phyloP scores from a whole-genome alignment of 2,329 filamentous ascomycete genomes.

The Cladobotryum mycophilum region DNA sequence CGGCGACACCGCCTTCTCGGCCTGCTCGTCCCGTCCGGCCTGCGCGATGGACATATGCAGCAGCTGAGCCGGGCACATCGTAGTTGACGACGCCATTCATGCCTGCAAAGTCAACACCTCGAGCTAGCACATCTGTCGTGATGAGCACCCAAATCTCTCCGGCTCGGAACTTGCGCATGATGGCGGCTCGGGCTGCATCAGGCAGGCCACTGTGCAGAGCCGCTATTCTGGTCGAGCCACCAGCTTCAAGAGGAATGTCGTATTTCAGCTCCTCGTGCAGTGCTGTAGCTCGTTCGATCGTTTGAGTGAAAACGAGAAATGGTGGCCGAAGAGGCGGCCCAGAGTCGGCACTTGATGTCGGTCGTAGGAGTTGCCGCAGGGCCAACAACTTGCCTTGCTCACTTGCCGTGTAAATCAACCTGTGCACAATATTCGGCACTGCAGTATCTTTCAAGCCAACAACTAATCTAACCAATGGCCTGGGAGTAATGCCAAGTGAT shows the following conservation, averaged over 20 bases:
- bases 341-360: constrained; percentile 50
- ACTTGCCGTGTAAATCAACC: constrained; percentile 82
- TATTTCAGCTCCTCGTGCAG: constrained; percentile 87
- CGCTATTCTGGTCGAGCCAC: constrained; percentile 76
- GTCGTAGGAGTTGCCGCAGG: constrained; percentile 81
- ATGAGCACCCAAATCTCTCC: constrained; percentile 96
- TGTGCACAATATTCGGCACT: constrained; percentile 85
- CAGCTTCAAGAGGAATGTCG: constrained; percentile 85
- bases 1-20: constrained; percentile 76
- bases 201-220: constrained; percentile 85
- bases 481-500: constrained; percentile 29
- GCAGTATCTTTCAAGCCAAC: constrained; percentile 96
- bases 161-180: constrained; percentile 85
- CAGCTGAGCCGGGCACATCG: constrained; percentile 86
- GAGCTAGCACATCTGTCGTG: constrained; percentile 86
- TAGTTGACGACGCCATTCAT: constrained; percentile 97
- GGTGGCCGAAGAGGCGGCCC: constrained; percentile 68
- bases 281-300: constrained; percentile 82
- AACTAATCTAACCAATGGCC: constrained; percentile 71
- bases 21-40: constrained; percentile 88
- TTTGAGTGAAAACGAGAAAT: constrained; percentile 94
- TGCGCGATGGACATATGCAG: constrained; percentile 87
- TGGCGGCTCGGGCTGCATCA: constrained; percentile 64
- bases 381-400: constrained; percentile 92
- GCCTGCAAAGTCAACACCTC: constrained; percentile 90